Conservation (phyloP, 768 basidiomycete genomes). For the Lactarius hengduanensis region DNA sequence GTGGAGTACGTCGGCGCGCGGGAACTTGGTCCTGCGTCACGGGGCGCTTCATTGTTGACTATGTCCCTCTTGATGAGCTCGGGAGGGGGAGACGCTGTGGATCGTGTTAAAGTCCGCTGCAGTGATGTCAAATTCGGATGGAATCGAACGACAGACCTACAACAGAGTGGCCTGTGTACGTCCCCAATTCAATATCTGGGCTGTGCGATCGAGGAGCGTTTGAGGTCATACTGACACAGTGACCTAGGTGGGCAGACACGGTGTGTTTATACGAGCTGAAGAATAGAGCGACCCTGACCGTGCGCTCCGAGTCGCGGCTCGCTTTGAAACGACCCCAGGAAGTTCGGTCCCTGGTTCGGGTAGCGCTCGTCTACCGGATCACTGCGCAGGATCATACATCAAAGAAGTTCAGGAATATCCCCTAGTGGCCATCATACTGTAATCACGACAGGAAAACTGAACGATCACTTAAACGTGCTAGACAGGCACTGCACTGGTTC, state of each 20-base stretch:
- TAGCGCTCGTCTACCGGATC: no score
- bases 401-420: no score
- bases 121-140: not conserved
- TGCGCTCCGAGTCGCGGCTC: no score
- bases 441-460: no score
- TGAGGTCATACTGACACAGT: not conserved
- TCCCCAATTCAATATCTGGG: constrained; percentile 20
- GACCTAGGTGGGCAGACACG: not conserved
- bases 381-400: no score
- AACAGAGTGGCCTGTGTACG: not conserved
- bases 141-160: not conserved
- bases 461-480: no score
- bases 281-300: not conserved
- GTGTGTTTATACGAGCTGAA: not conserved
- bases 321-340: no score
- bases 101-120: no score
- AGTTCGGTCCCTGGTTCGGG: no score
- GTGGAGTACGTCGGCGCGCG: constrained; percentile 18
- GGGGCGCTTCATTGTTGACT: not conserved
- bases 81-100: not conserved
- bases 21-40: constrained; percentile 2
- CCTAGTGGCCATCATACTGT: no score
- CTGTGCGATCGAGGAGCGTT: constrained; percentile 8
- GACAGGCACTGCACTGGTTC: no score
- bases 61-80: not conserved